Evolutionary conservation across 192 early-diverging fungal species (phyloP), one percentile per base, ranked within the genome.

Genomic region (Ambispora gerdemannii): DNA sequence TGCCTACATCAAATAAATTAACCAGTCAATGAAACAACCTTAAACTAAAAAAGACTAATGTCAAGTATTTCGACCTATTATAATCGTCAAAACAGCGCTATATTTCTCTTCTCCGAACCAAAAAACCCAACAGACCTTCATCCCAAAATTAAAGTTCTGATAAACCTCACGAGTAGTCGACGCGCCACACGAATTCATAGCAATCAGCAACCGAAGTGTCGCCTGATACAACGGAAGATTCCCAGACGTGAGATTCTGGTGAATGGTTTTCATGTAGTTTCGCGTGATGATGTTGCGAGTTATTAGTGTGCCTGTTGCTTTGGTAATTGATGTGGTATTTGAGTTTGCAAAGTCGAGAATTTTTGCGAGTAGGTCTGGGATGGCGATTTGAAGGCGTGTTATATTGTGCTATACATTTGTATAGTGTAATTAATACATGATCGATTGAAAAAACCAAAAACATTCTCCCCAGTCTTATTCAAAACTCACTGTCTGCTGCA

Each of bases 81-180:
- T n/a, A n/a, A n/a, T n/a, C n/a, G n/a, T n/a, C n/a, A n/a, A n/a
- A n/a, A n/a, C 50, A 27, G 8, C 22, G 17, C 27, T 32, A 22
- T 34, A 63, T 76, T 43, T 53, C 67, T 38, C 74, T 50, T 47
- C 85, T 70, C 1, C 50, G 56, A 19, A 70, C 64, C 24, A 78
- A 52, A 38, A 64, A 53, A 19, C 59, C 3, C 30, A 20, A 17
- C 17, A 25, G 3, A 47, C 58, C 58, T 60, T 60, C 65, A 79
- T 82, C 74, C 91, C 91, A 56, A 91, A 47, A 4, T 84, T 77
- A 68, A 92, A 93, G 63, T 92, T 76, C 38, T 88, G 81, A 34
- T 81, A 79, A 24, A 94, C 73, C 59, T 94, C 92, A 30, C 80
- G 82, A 3, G 87, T 80, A 20, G 84, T 88, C 27, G 80, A 68